phyloP scores from a whole-genome alignment of 441 rosid species.

The Aquilaria agallochum region DNA sequence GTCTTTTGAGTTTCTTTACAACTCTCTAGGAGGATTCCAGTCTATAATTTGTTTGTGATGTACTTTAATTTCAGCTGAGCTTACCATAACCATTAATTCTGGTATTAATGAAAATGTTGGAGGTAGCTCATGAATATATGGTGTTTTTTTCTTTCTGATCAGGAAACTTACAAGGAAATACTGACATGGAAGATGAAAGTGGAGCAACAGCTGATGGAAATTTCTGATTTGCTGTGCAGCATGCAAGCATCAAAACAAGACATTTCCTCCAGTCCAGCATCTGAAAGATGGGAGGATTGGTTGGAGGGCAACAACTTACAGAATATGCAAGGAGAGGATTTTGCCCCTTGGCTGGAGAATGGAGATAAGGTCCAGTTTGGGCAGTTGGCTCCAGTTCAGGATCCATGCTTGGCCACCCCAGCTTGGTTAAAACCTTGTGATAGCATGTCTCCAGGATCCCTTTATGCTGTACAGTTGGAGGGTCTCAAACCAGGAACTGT shows the following conservation, averaged over 20 bases:
- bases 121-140: not conserved
- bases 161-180: slow-evolving; percentile 62
- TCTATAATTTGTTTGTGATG: no score
- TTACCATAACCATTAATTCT: no score
- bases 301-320: slow-evolving; percentile 63
- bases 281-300: slow-evolving; percentile 85
- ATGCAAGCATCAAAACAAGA: slow-evolving; percentile 55
- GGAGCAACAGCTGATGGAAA: slow-evolving; percentile 63
- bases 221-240: slow-evolving; percentile 51
- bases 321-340: slow-evolving; percentile 48
- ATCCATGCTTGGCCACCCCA: slow-evolving; percentile 25
- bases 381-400: slow-evolving; percentile 33
- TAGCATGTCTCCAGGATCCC: slow-evolving; percentile 31
- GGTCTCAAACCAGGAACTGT: slow-evolving; percentile 53
- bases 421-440: slow-evolving; percentile 41
- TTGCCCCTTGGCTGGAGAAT: slow-evolving; percentile 54
- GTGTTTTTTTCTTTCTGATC: slow-evolving; percentile 13
- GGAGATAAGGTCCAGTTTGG: slow-evolving; percentile 37
- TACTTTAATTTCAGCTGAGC: no score
- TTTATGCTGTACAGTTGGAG: slow-evolving; percentile 43
- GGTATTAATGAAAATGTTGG: no score
- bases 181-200: slow-evolving; percentile 57
- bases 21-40: no score
- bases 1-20: no score
- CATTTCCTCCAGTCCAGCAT: slow-evolving; percentile 45